Base-by-base conservation (phyloP, 176 grass and related monocot genomes). In the Leersia perrieri region DNA sequence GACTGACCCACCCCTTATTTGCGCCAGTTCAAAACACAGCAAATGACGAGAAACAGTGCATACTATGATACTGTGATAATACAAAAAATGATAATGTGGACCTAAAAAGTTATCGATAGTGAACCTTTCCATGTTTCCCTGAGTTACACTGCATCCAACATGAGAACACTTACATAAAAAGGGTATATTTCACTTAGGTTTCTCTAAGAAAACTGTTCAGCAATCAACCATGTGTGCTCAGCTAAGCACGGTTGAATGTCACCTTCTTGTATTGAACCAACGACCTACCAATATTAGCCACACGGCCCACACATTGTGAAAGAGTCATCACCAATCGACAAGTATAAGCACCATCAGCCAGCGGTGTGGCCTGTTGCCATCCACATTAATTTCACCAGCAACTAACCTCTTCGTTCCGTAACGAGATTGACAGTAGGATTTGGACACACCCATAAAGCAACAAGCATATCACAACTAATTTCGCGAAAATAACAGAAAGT, bases 311-410 rank as follows among this genome's bases (percentile, higher is more conserved):
- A 1, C 45, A 36, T 63, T 2, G 30, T 8, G 64, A 27, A 45
- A 22, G 55, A 38, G 74, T 61, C 22, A 39, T 39, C 2, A 33
- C 38, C 47, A 35, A 81, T 66, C 13, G 63, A 53, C 57, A 72
- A 3, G 62, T 72, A 77, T 18, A 70, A n/a, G 57, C 57, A 26
- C 40, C 27, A 82, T 77, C 70, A 33, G 29, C 14, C 28, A 15
- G 86, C 35, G 11, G 26, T 34, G 53, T 27, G 9, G 36, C 4
- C 36, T 39, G 36, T 53, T 5, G 49, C 53, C 35, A 9, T 18
- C 85, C 16, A n/a, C 66, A 77, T 87, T 82, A 81, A 82, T 65
- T 39, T 49, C 1, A 15, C 65, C 20, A 28, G 23, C 29, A 76
- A 63, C 36, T 39, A 31, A 78, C 35, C 9, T 25, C 36, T 38